Evolutionary conservation across 768 basidiomycete species (phyloP), one percentile per base, ranked within the genome.

Genomic region (Trametes gibbosa): DNA sequence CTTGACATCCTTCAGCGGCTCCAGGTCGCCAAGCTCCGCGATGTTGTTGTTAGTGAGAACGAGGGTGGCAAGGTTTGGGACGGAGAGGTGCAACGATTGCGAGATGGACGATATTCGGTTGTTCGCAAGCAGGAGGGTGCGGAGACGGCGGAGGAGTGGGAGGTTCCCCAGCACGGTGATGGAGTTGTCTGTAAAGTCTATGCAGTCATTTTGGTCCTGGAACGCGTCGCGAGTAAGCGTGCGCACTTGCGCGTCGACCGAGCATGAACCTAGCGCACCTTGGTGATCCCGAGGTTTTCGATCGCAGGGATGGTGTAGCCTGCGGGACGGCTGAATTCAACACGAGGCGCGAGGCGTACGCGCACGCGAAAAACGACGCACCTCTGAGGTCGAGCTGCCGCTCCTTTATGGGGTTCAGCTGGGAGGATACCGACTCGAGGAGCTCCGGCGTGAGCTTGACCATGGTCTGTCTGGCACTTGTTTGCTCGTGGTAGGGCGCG

Each of bases 371-470:
- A 53, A 23, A 24, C 19, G 19, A 65, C 81, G 58, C 69, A 90
- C 93, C 94, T 82, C 94, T 80, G 51, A 96, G 85, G 72, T 96
- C 94, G 45, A 96, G 84, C 75, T 95, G 89, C 53, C 94, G 85
- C 72, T 96, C 92, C 74, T 90, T 94, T 40, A 91, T 71, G 37
- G 92, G 85, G 68, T 92, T 94, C 61, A 93, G 78, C 59, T 83
- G 80, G 35, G 92, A 92, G 50, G 82, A 74, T 45, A 86, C 89
- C 72, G 90, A 85, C n/a, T 85, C 87, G 66, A 95, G 81, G 65
- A 95, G 84, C 83, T 95, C 93, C 63, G 93, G 92, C 49, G 94
- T 94, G 79, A 95, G 89, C 83, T 95, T 95, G 85, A 93, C 55
- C 55, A 56, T 56, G 55, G 55, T 42, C 47, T 12, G 39, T 32